Evolutionary conservation across 75 land plant species (phyloP).

Genomic region (Pinus tabuliformis): DNA sequence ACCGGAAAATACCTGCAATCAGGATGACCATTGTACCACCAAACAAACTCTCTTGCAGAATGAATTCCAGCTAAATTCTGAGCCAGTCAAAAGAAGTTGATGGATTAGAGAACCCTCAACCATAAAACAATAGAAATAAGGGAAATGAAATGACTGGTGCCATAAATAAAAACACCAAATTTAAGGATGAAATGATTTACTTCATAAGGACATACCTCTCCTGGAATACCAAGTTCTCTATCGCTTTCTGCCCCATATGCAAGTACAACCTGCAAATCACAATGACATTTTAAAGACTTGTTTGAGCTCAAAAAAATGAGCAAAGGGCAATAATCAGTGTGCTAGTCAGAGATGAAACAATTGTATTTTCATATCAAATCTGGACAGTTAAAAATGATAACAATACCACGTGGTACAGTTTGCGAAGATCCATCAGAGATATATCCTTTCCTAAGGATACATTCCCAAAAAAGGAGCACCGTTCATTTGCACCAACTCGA

Average conservation of each 20-base stretch:
- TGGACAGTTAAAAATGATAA: conserved; percentile 7
- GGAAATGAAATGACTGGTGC: conserved; percentile 3
- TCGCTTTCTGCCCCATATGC: conserved; percentile 99
- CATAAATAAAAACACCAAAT: neutral
- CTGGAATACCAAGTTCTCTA: conserved; percentile 68
- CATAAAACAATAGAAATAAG: too few relatives aligned
- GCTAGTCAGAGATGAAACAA: neutral
- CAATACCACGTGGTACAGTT: conserved; percentile 84
- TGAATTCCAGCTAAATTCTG: conserved; percentile 76
- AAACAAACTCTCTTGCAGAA: conserved; percentile 98
- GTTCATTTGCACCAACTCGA: conserved; percentile 60
- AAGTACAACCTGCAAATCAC: conserved; percentile 72
- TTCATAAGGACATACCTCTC: conserved; percentile 56
- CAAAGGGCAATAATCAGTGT: neutral
- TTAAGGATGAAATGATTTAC: conserved; percentile 2
- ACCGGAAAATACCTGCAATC: conserved; percentile 64
- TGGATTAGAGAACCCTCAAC: conserved; percentile 4
- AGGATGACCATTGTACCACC: conserved; percentile 99
- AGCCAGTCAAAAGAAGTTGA: neutral
- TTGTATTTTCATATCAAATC: neutral
- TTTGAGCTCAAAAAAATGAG: neutral
- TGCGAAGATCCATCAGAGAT: conserved; percentile 74
- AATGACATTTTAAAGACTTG: neutral
- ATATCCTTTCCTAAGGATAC: conserved; percentile 71
- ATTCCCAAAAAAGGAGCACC: conserved; percentile 88